phyloP scores from a whole-genome alignment of 2,329 filamentous ascomycete genomes.

The Cladosporium sp. region DNA sequence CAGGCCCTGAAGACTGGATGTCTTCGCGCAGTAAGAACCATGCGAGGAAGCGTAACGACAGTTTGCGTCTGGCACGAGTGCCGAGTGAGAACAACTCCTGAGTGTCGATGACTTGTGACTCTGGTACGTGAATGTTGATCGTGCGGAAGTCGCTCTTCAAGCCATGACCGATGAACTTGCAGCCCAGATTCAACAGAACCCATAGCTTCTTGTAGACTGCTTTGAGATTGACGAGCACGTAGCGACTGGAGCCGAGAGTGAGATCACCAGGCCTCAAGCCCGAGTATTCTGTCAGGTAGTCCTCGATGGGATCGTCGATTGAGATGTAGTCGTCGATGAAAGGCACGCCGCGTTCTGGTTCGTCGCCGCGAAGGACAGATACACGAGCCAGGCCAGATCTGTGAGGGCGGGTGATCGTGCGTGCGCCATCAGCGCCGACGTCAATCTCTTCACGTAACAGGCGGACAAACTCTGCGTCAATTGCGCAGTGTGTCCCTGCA shows the following conservation, averaged over 20 bases:
- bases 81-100: slow-evolving; percentile 86
- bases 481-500: slow-evolving; percentile 65
- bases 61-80: slow-evolving; percentile 68
- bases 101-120: slow-evolving; percentile 86
- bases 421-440: slow-evolving; percentile 88
- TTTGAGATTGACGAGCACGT: slow-evolving; percentile 83
- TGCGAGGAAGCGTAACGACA: slow-evolving; percentile 85
- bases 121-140: slow-evolving; percentile 95
- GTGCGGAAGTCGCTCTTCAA: slow-evolving; percentile 94
- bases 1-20: slow-evolving; percentile 73
- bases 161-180: slow-evolving; percentile 89
- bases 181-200: slow-evolving; percentile 91
- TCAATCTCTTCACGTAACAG: slow-evolving; percentile 91
- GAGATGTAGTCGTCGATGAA: slow-evolving; percentile 98
- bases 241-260: slow-evolving; percentile 70
- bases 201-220: slow-evolving; percentile 96
- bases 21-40: slow-evolving; percentile 89
- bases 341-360: slow-evolving; percentile 71
- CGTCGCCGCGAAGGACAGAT: slow-evolving; percentile 79
- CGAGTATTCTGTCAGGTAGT: slow-evolving; percentile 92
- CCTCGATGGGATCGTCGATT: slow-evolving; percentile 84
- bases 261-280: slow-evolving; percentile 84
- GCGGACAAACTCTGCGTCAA: slow-evolving; percentile 95
- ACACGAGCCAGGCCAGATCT: slow-evolving; percentile 90
- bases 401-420: slow-evolving; percentile 85